Percentiles rank a stretch among this genome's conserved stretches.
These are phyloP conservation scores for Cladosporium sp. DNA, from an alignment of 2,329 filamentous ascomycete genomes.

Conservation along the genomic window DNA sequence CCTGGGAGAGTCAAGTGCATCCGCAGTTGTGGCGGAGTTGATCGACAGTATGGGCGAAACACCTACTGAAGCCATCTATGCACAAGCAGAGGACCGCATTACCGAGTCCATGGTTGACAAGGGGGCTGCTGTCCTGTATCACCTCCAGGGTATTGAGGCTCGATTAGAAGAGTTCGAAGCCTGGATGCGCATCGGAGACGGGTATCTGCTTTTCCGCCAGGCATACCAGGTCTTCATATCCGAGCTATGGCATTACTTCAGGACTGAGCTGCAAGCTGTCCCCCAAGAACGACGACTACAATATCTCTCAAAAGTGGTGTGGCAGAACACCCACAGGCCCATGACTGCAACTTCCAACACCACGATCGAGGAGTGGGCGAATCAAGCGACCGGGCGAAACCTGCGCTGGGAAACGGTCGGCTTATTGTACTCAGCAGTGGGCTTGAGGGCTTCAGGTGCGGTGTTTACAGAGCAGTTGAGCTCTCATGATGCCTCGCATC, in stretches of 20 bases:
- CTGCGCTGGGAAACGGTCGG: conserved; percentile 50
- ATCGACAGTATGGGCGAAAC: conserved; percentile 27
- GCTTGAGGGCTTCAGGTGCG: conserved; percentile 39
- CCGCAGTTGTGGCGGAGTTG: conserved; percentile 30
- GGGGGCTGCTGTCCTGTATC: neutral
- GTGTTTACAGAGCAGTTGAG: conserved; percentile 34
- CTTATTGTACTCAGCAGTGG: conserved; percentile 42
- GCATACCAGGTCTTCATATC: conserved; percentile 3
- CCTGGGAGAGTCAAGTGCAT: conserved; percentile 27
- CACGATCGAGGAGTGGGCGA: conserved; percentile 28
- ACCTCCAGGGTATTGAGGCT: neutral
- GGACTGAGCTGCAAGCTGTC: neutral
- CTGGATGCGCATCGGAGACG: neutral
- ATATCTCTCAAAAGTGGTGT: conserved; percentile 32
- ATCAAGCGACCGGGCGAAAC: conserved; percentile 38
- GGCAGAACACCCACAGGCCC: conserved; percentile 44
- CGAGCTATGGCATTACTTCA: neutral
- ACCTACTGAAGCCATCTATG: neutral
- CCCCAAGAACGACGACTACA: neutral
- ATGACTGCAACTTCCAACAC: conserved; percentile 45
- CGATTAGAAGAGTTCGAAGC: neutral
- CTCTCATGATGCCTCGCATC: conserved; percentile 50
- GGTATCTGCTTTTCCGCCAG: conserved; percentile 1
- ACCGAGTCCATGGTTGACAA: neutral
- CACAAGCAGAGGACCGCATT: neutral